These are phyloP conservation scores for Globisporangium abappressorium DNA, from an alignment of 352 stramenopile species.

Conservation along the genomic window DNA sequence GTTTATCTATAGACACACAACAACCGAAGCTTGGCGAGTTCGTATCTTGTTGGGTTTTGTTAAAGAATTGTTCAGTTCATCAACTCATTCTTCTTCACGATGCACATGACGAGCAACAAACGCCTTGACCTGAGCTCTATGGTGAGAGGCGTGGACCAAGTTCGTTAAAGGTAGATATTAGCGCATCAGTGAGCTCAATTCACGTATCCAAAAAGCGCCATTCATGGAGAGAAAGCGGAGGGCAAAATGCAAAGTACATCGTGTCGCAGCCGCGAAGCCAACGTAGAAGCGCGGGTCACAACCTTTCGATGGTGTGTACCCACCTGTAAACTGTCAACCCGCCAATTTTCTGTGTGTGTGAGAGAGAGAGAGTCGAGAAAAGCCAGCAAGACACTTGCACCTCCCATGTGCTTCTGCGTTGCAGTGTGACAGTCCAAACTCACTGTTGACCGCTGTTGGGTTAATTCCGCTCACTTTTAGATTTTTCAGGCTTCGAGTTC, in stretches of 20 bases:
- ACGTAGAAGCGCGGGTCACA: neutral
- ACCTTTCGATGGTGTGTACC: slow-evolving; percentile 4
- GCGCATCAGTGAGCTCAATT: no score
- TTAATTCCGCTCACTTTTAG: neutral
- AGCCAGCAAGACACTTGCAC: neutral
- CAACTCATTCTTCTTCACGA: neutral
- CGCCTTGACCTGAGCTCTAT: no score
- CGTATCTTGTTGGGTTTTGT: neutral
- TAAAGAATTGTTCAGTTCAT: neutral
- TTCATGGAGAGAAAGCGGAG: neutral
- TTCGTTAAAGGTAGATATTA: no score
- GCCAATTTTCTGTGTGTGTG: neutral
- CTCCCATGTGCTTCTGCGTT: neutral
- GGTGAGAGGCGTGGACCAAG: no score
- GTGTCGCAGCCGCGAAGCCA: neutral
- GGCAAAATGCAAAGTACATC: neutral
- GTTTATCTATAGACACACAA: neutral
- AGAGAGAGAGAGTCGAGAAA: neutral
- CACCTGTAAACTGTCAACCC: neutral
- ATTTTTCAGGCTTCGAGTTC: slow-evolving; percentile 1
- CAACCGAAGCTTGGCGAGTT: neutral
- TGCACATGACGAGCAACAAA: neutral
- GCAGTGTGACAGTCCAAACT: neutral
- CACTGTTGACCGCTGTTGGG: neutral
- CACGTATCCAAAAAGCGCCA: no score